phyloP scores from a whole-genome alignment of 768 basidiomycete genomes.

The Hericium alpestre region DNA sequence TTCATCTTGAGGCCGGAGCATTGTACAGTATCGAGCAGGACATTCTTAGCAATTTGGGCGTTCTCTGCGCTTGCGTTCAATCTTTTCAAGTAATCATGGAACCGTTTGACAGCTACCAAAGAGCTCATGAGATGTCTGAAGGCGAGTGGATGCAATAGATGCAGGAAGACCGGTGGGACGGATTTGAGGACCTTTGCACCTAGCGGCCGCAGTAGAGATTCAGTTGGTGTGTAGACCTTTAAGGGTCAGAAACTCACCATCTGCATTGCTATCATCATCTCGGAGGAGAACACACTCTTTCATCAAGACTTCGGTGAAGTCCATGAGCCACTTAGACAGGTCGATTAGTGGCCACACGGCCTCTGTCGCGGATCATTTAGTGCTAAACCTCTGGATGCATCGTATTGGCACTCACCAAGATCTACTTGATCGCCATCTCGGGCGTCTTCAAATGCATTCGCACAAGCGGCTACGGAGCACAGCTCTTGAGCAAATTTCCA shows the following conservation, averaged over 20 bases:
- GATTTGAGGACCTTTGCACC: neutral
- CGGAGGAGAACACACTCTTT: conserved; percentile 36
- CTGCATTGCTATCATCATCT: conserved; percentile 13
- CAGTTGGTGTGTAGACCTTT: neutral
- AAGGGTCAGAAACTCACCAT: conserved; percentile 2
- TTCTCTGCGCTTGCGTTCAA: conserved; percentile 50
- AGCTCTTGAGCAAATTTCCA: conserved; percentile 59
- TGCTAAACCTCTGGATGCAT: neutral
- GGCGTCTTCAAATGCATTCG: conserved; percentile 58
- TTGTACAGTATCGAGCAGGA: conserved; percentile 52
- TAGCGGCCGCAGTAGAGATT: neutral
- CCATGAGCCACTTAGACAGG: conserved; percentile 50
- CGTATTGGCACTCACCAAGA: conserved; percentile 33
- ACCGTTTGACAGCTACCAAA: conserved; percentile 46
- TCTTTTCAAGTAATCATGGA: conserved; percentile 41
- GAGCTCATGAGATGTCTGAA: conserved; percentile 40
- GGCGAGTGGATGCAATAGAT: conserved; percentile 52
- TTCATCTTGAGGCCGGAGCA: conserved; percentile 55
- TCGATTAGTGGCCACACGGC: conserved; percentile 65
- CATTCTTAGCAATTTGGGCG: conserved; percentile 51
- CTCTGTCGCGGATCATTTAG: conserved; percentile 28
- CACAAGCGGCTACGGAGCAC: conserved; percentile 49
- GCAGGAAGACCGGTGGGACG: conserved; percentile 33
- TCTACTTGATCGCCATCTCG: conserved; percentile 52
- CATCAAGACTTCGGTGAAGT: conserved; percentile 51